A percentile compares a stretch with the other conserved stretches of the same genome.
These are phyloP conservation scores for Pyrrhoderma lamaoense DNA, from an alignment of 1,284 basidiomycete species.

Conservation along the genomic window DNA sequence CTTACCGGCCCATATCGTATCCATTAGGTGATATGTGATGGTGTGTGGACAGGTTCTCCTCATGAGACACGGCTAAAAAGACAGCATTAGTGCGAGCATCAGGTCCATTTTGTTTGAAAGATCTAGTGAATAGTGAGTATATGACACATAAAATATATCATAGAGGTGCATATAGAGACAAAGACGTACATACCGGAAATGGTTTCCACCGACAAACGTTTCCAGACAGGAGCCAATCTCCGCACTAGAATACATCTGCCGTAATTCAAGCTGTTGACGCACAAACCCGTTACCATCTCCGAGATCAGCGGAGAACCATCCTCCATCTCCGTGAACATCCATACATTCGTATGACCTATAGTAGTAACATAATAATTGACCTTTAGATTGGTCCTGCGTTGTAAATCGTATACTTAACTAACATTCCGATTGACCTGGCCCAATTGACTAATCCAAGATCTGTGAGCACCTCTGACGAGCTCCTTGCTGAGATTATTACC, in stretches of 20 bases:
- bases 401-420: slow-evolving; percentile 19
- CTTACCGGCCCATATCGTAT: slow-evolving; percentile 22
- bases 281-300: slow-evolving; percentile 16
- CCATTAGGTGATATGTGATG: slow-evolving; percentile 45
- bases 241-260: slow-evolving; percentile 56
- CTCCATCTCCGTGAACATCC: slow-evolving; percentile 51
- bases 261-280: slow-evolving; percentile 51
- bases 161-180: not conserved
- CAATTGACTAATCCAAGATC: slow-evolving; percentile 52
- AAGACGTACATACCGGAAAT: slow-evolving; percentile 41
- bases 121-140: slow-evolving; percentile 32
- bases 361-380: not conserved
- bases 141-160: not conserved
- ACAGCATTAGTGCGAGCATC: slow-evolving; percentile 50
- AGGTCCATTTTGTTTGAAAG: slow-evolving; percentile 69
- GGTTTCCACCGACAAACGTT: slow-evolving; percentile 57
- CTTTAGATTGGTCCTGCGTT: no score
- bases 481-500: slow-evolving; percentile 36
- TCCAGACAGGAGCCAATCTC: slow-evolving; percentile 58
- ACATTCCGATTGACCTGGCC: slow-evolving; percentile 62
- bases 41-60: slow-evolving; percentile 39
- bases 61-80: slow-evolving; percentile 62
- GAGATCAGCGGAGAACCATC: slow-evolving; percentile 20
- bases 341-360: slow-evolving; percentile 64
- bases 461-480: slow-evolving; percentile 61